phyloP scores from a whole-genome alignment of 495 filamentous ascomycete species.

The Neurospora sp. region DNA sequence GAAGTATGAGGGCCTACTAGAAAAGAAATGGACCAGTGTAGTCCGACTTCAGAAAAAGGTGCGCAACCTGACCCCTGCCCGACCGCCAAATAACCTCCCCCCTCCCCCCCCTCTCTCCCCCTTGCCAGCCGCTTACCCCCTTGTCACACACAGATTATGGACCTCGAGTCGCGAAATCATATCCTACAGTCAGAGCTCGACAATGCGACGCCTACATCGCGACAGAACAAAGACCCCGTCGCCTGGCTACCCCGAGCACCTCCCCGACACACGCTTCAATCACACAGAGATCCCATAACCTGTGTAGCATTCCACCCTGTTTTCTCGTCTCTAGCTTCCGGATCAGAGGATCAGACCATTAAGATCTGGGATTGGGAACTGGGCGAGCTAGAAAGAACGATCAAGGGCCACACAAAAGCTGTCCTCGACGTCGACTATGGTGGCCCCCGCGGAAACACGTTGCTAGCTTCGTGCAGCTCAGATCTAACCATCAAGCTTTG shows the following conservation, averaged over 20 bases:
- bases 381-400: conserved; percentile 80
- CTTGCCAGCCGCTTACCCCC: conserved; percentile 2
- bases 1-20: conserved; percentile 81
- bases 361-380: conserved; percentile 99
- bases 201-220: conserved; percentile 72
- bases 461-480: conserved; percentile 82
- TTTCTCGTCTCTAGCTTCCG: conserved; percentile 84
- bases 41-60: conserved; percentile 89
- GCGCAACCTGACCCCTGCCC: conserved; percentile 6
- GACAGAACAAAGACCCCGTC: conserved; percentile 71
- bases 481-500: conserved; percentile 94
- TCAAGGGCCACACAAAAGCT: conserved; percentile 88
- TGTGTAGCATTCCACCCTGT: conserved; percentile 92
- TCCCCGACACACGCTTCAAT: conserved; percentile 72
- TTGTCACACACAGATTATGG: conserved; percentile 62
- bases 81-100: neutral
- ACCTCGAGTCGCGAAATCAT: conserved; percentile 65
- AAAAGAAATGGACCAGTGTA: conserved; percentile 95
- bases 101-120: neutral
- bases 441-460: conserved; percentile 71
- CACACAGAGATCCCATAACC: conserved; percentile 72
- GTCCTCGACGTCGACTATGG: conserved; percentile 89
- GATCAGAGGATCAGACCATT: conserved; percentile 77
- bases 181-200: conserved; percentile 75
- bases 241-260: conserved; percentile 79